These are phyloP conservation scores for Phragmites australis DNA, from an alignment of 176 grass and related monocot genomes.

Conservation along the genomic window DNA sequence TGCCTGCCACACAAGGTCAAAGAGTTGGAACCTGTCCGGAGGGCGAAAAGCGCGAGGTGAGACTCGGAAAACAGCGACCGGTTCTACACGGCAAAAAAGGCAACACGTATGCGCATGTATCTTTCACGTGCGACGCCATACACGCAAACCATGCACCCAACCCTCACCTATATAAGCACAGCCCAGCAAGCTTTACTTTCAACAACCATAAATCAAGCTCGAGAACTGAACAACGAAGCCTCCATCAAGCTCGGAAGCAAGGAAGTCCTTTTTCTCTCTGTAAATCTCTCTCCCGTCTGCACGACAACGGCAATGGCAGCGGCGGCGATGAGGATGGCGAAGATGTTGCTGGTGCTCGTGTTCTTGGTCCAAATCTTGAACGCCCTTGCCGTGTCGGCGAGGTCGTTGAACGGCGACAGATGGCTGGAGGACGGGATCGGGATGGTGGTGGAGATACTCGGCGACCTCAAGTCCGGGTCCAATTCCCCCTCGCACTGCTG, in stretches of 20 bases:
- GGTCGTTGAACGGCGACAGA: slow-evolving; percentile 3
- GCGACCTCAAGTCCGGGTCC: not conserved
- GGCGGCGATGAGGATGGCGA: no score
- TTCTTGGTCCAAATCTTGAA: not conserved
- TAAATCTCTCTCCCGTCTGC: not conserved
- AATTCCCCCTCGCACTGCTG: slow-evolving; percentile 35
- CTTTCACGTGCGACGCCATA: not conserved
- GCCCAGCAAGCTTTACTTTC: not conserved
- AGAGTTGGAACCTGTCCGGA: slow-evolving; percentile 1
- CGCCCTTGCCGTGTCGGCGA: slow-evolving; percentile 4
- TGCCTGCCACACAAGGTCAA: no score
- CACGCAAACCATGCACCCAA: not conserved
- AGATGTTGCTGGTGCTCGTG: slow-evolving; percentile 5
- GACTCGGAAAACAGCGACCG: slow-evolving; percentile 43
- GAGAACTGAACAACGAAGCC: not conserved
- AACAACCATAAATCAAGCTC: not conserved
- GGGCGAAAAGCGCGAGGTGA: slow-evolving; percentile 14
- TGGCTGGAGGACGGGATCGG: slow-evolving; percentile 26
- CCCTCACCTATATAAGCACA: slow-evolving; percentile 27
- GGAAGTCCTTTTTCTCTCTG: not conserved
- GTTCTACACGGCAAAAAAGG: slow-evolving; percentile 23
- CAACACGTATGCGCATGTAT: slow-evolving; percentile 8
- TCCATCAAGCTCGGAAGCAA: not conserved
- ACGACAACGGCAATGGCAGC: not conserved
- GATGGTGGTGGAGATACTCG: slow-evolving; percentile 22